Conservation (phyloP, 2,329 filamentous ascomycete genomes). For the Diaporthe vexans region DNA sequence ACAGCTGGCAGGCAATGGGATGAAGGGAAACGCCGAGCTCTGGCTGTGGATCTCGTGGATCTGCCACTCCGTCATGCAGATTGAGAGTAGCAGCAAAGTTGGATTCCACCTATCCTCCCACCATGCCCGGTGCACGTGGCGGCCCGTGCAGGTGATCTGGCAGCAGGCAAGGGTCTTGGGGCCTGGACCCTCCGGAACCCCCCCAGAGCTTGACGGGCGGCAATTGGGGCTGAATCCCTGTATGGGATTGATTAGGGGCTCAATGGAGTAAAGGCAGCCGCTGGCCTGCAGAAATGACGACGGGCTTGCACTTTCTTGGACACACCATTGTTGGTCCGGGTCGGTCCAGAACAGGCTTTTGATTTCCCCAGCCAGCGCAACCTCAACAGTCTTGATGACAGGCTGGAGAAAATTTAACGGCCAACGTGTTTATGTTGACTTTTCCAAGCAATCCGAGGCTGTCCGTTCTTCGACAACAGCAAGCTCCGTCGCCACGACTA, state of each 20-base stretch:
- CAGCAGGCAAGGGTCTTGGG: constrained; percentile 21
- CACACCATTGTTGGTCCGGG: constrained; percentile 1
- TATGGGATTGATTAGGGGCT: constrained; percentile 31
- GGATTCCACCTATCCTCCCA: constrained; percentile 7
- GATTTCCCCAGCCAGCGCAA: background rate
- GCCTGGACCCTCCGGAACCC: constrained; percentile 14
- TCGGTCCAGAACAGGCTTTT: constrained; percentile 15
- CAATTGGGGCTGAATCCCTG: constrained; percentile 25
- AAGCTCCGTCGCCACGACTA: constrained; percentile 19
- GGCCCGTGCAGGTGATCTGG: constrained; percentile 19
- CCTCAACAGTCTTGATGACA: constrained; percentile 19
- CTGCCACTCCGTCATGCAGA: constrained; percentile 34
- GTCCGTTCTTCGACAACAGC: constrained; percentile 9
- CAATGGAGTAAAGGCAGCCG: constrained; percentile 17
- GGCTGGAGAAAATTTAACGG: constrained; percentile 9
- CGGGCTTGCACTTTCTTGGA: constrained; percentile 29
- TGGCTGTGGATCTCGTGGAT: constrained; percentile 34
- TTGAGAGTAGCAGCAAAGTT: constrained; percentile 15
- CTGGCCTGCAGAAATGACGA: constrained; percentile 34
- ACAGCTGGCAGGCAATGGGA: constrained; percentile 36
- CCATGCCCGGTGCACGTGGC: constrained; percentile 27
- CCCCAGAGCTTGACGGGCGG: constrained; percentile 21
- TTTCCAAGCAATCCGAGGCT: background rate
- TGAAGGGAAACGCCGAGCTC: constrained; percentile 26
- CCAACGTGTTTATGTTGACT: background rate